phyloP scores from a whole-genome alignment of 805 yeast species.

The Wickerhamiella dianesei region DNA sequence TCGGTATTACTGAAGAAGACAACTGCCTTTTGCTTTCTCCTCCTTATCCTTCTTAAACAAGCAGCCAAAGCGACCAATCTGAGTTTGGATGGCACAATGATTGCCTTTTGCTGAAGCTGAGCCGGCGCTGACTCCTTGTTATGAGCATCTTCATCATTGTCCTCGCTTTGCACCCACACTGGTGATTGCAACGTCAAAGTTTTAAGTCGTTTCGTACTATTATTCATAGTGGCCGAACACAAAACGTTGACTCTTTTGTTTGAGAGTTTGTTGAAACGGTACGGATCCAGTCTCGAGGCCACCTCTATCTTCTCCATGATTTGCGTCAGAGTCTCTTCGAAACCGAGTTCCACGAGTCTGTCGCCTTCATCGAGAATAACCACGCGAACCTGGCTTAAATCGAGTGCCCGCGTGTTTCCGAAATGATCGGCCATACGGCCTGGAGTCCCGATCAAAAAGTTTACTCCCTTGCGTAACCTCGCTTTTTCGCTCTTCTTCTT shows the following conservation, averaged over 20 bases:
- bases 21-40: conserved; percentile 28
- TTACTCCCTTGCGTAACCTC: conserved; percentile 86
- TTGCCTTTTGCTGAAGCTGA: conserved; percentile 66
- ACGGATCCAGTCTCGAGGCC: conserved; percentile 27
- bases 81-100: conserved; percentile 86
- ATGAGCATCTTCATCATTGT: conserved; percentile 15
- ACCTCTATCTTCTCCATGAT: conserved; percentile 50
- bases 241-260: conserved; percentile 56
- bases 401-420: conserved; percentile 70
- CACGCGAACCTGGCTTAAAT: conserved; percentile 63
- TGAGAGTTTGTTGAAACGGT: conserved; percentile 37
- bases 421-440: conserved; percentile 92
- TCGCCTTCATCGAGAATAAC: conserved; percentile 96
- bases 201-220: conserved; percentile 67
- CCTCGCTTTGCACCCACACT: conserved; percentile 43
- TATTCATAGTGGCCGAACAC: conserved; percentile 90
- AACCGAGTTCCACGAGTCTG: conserved; percentile 86
- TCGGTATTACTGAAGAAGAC: conserved; percentile 90
- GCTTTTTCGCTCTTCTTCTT: conserved; percentile 96
- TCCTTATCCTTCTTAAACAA: conserved; percentile 35
- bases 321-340: conserved; percentile 79
- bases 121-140: conserved; percentile 58
- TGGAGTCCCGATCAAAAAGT: conserved; percentile 93
- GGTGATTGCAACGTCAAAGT: conserved; percentile 63
- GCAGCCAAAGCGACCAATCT: conserved; percentile 73